Evolutionary conservation across 257 asterid species (phyloP), one percentile per base, ranked within the genome.

Genomic region (Plectranthus barbatus): DNA sequence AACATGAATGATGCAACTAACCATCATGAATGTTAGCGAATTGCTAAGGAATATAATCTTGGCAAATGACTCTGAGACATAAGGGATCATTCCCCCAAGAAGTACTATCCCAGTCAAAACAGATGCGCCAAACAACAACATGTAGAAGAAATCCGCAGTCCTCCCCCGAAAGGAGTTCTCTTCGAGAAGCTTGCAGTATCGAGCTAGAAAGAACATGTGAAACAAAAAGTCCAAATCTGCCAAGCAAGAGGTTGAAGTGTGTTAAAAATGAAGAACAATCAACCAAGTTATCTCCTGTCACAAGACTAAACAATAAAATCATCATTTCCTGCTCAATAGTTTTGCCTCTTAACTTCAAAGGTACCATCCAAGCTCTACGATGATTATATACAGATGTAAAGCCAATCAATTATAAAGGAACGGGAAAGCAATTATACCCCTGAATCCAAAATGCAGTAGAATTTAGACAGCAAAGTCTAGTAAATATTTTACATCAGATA

Each of bases 121-220:
- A 60, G 86, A 77, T 45, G 97, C 99, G 29, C 99, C 99, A 79
- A 93, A 93, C 71, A 93, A 68, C 72, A 93, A 69, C 99, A 93
- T 93, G 72, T 85, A 93, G 81, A 93, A 87, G 84, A 93, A 93
- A 81, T 93, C 99, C 1, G 99, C 97, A 6, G 99, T 85, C 81
- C 94, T 85, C 70, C 97, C 96, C 49, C 99, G 89, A 66, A 89
- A 93, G 56, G 97, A 83, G 68, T 93, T 90, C 79, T 93, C 99
- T 76, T 93, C 99, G 39, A 90, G 92, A 75, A 90, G 99, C 86
- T 90, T 93, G 90, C 97, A 93, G 86, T 93, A 93, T 12, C 99
- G 94, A 58, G 96, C 99, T 63, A 93, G 91, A 77, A 93, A 93
- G 88, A 93, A 93, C 99, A 93, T 93, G 91, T 93, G 99, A 77